Base-by-base conservation (phyloP, 108 stramenopile species). In the Conticribra weissflogii region DNA sequence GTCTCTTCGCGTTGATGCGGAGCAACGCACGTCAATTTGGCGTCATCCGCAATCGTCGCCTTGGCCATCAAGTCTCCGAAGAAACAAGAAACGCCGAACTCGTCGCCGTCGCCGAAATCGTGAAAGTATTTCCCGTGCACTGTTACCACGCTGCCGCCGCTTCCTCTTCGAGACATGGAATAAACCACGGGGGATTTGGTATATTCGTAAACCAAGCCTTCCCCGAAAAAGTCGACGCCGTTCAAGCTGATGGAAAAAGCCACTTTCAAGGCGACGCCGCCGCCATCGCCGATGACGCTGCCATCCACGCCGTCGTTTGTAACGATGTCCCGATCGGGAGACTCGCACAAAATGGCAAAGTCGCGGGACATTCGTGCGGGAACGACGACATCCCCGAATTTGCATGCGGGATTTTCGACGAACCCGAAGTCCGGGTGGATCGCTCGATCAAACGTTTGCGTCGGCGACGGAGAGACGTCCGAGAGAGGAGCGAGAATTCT, bases 141-240 rank as follows among this genome's bases (percentile, higher is more conserved):
- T 15, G 5, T 15, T 8, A 64, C 21, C 23, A 29, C 9, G 41
- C 23, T 64, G 8, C 47, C 47, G 9, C 49, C 63, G 3, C 47
- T 15, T 14, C 63, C 63, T 25, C 12, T 4, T 28, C 3, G 63
- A 64, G 48, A 22, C 46, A 64, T 16, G 27, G 63, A 64, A 23
- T 23, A 50, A 12, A 64, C 25, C 22, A 49, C 2, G 18, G 63
- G 63, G 5, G 3, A 3, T 8, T 29, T 51, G 21, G 63, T 22
- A 18, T 64, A 64, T 21, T 29, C 14, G 27, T 25, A 64, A 3
- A 29, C 4, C 4, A 51, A 49, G 27, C 55, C 55, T 18, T 50
- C 22, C 19, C 63, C 63, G 22, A 49, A 64, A 49, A 49, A 64
- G 22, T 64, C 63, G 31, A 64, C 63, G 3, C 63, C 63, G 27